Base-by-base conservation (phyloP, 768 basidiomycete genomes). In the Tricholoma flavovirens region DNA sequence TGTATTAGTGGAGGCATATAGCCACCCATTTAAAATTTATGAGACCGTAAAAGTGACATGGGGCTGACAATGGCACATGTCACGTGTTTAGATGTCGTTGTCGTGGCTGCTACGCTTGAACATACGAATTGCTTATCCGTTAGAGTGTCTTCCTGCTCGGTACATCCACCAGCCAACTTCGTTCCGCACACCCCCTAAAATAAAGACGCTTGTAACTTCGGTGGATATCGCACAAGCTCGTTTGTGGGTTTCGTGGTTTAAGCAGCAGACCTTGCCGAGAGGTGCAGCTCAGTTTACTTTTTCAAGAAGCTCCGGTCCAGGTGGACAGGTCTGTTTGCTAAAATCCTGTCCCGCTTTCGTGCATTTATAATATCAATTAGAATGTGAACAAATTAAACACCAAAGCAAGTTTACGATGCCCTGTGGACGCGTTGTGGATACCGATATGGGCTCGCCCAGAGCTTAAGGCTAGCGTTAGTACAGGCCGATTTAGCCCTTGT, bases 311-410 rank as follows among this genome's bases (percentile, higher is more conserved):
- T 90, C 90, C 3, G 90, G 90, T 21, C 90, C 90, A 5, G 90
- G 90, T 33, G 90, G 90, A 14, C 90, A 91, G 80, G 90, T 88
- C 49, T 40, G 15, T 36, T 29, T 17, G 14, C 11, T 14, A 8
- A 4, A 22, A 17, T 4, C n/a, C 1, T 48, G 4, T 15, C 8
- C 9, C n/a, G 21, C 29, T 29, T 14, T 11, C 50, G 53, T 19
- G 10, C 6, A 12, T 32, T 54, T 5, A 14, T 52, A 4, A 14
- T n/a, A 30, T 38, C 33, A 51, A 36, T 17, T 61, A 92, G 88
- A 90, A 93, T 60, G 90, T 93, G 36, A 93, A 93, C 65, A 93
- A 91, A 71, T 80, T 92, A n/a, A 91, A 89, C 56, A 92, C 90
- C 12, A 92, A 92, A 66, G 87, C 81, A 0, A 85, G 82, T 0